Percentiles rank a stretch among this genome's conserved stretches.
Evolutionary conservation across 2,329 filamentous ascomycete species (phyloP).

Genomic region (Cordyceps javanica): DNA sequence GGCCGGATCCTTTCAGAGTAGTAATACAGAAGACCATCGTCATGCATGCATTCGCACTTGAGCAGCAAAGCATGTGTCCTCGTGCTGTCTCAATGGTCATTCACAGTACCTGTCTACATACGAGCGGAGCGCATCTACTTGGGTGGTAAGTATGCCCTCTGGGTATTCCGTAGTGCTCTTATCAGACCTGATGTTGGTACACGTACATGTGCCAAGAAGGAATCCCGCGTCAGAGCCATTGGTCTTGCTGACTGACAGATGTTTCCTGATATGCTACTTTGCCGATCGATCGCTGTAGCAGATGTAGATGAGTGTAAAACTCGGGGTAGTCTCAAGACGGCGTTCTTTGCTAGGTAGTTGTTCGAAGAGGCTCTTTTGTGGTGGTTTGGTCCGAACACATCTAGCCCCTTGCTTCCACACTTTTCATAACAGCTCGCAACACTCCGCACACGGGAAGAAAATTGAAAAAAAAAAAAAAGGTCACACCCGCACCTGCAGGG

Average conservation of each 20-base stretch:
- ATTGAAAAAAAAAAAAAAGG: neutral
- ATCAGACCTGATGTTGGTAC: neutral
- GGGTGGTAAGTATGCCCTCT: neutral
- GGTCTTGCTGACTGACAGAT: neutral
- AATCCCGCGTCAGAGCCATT: too few species aligned
- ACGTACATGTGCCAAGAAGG: too few species aligned
- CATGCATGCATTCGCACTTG: conserved; percentile 4
- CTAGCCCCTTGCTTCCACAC: neutral
- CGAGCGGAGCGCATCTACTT: neutral
- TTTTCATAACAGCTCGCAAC: neutral
- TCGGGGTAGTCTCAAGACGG: neutral
- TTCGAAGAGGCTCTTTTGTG: neutral
- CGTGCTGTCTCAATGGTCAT: neutral
- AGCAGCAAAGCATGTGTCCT: conserved; percentile 1
- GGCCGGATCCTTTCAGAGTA: neutral
- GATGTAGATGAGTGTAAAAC: neutral
- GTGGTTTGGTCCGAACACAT: too few species aligned
- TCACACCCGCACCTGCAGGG: conserved; percentile 2
- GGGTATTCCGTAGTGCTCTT: neutral
- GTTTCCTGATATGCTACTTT: neutral
- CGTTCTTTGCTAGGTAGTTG: neutral
- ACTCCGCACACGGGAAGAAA: neutral
- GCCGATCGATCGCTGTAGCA: neutral
- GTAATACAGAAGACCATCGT: neutral
- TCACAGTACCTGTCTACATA: too few species aligned